Conservation (phyloP, 2,329 filamentous ascomycete genomes). For the Drechmeria coniospora region DNA sequence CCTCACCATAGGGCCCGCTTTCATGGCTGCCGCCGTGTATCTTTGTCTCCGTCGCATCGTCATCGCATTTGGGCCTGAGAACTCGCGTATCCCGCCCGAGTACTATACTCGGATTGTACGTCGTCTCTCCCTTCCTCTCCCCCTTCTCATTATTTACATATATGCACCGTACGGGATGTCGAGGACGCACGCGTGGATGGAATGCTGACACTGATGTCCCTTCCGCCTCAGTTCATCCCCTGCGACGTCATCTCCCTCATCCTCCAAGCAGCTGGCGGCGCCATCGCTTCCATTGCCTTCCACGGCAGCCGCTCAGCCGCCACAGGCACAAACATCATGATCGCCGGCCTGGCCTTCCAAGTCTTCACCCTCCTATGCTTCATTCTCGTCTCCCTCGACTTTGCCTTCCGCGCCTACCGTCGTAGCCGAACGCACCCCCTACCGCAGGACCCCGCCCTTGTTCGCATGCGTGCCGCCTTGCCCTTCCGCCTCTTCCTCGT, state of each 20-base stretch:
- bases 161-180: too few relatives aligned
- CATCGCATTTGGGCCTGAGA: slow-evolving; percentile 28
- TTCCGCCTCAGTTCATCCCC: slow-evolving; percentile 37
- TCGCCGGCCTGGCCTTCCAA: slow-evolving; percentile 48
- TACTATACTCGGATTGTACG: slow-evolving; percentile 33
- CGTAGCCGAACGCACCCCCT: too few relatives aligned
- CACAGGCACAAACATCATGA: slow-evolving; percentile 44
- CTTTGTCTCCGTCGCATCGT: slow-evolving; percentile 40
- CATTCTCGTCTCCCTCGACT: slow-evolving; percentile 32
- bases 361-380: slow-evolving; percentile 42
- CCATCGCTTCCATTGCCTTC: slow-evolving; percentile 28
- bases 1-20: slow-evolving; percentile 49
- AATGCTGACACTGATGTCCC: not conserved
- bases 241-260: slow-evolving; percentile 46
- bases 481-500: slow-evolving; percentile 38
- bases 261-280: slow-evolving; percentile 46
- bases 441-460: slow-evolving; percentile 18
- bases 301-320: slow-evolving; percentile 17
- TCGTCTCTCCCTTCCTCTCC: slow-evolving; percentile 1
- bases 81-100: slow-evolving; percentile 30
- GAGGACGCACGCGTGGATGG: not conserved
- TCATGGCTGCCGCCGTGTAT: slow-evolving; percentile 49
- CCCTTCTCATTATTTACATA: not conserved
- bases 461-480: slow-evolving; percentile 21
- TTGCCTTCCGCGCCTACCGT: slow-evolving; percentile 25